Conservation (phyloP, 108 stramenopile species). For the Cyclotella atomus region DNA sequence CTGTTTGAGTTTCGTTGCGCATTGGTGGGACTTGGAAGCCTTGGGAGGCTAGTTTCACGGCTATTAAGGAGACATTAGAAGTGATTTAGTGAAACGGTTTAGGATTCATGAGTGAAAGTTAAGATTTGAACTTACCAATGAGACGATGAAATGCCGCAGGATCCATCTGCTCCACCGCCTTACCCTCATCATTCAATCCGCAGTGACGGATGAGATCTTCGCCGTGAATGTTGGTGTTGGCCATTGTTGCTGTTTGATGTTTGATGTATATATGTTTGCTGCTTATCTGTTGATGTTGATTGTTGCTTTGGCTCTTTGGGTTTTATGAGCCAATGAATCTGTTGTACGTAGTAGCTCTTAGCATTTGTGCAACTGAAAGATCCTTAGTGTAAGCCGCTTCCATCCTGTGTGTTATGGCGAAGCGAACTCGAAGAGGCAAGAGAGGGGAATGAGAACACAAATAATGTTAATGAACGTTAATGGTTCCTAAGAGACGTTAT, state of each 20-base stretch:
- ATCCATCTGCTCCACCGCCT: slow-evolving; percentile 48
- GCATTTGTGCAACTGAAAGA: too few relatives aligned
- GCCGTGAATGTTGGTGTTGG: slow-evolving; percentile 35
- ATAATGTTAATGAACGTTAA: too few relatives aligned
- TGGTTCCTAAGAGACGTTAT: too few relatives aligned
- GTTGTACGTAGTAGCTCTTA: too few relatives aligned
- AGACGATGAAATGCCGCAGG: slow-evolving; percentile 42
- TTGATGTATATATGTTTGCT: not conserved
- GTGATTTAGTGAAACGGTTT: not conserved
- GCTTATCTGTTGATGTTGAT: too few relatives aligned
- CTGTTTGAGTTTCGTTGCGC: slow-evolving; percentile 32
- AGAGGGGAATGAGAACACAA: too few relatives aligned
- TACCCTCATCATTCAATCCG: slow-evolving; percentile 54
- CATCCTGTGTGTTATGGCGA: too few relatives aligned
- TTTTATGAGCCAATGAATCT: too few relatives aligned
- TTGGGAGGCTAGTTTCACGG: slow-evolving; percentile 59
- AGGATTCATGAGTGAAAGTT: not conserved
- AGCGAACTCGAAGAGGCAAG: too few relatives aligned
- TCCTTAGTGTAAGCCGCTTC: too few relatives aligned
- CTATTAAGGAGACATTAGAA: not conserved
- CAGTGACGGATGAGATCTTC: slow-evolving; percentile 58
- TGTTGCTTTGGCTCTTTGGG: too few relatives aligned
- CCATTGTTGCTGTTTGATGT: slow-evolving; percentile 13
- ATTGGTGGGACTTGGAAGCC: slow-evolving; percentile 52
- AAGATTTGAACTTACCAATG: slow-evolving; percentile 21